Base-by-base conservation (phyloP, 83 land plant species). In the Diphasiastrum complanatum region DNA sequence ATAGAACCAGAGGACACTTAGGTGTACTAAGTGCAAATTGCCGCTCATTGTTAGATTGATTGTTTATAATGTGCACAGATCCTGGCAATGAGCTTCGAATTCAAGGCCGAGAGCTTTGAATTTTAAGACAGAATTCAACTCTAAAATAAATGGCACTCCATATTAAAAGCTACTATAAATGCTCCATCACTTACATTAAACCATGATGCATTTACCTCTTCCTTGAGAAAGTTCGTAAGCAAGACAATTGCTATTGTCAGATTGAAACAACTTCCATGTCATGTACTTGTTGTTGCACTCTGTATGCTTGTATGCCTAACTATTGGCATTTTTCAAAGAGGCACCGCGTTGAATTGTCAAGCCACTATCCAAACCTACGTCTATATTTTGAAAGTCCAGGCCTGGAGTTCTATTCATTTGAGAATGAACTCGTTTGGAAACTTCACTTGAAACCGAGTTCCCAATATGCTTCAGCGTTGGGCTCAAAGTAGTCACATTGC, bases 221-320 rank as follows among this genome's bases (percentile, higher is more conserved):
- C 72, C 64, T 89, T 2, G 86, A 75, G 72, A 79, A 75, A 26
- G 87, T 78, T 20, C 99, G 73, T 80, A 95, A 34, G 99, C 92
- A 41, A 96, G 99, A 51, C 99, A 72, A 33, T 80, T 33, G 62
- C 86, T 80, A 73, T 86, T 78, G 68, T 86, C 89, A 84, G 89
- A 95, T 71, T 95, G 99, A 45, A 95, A 56, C 47, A 95, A 64
- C 65, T 95, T 87, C 71, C 57, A 86, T 20, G 54, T 64, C 12
- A 47, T 40, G 16, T 18, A n/a, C n/a, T n/a, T n/a, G n/a, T 24
- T 41, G 22, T 48, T n/a, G n/a, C 61, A 46, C 40, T 38, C 37
- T 6, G 31, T 14, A 10, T 51, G 6, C 38, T 35, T 63, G 4
- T 30, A 27, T 20, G 64, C n/a, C 4, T 43, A 16, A 26, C 11